Percentiles rank a stretch among this genome's conserved stretches.
phyloP scores from a whole-genome alignment of 2,329 filamentous ascomycete species.

The Nothopassalora personata region DNA sequence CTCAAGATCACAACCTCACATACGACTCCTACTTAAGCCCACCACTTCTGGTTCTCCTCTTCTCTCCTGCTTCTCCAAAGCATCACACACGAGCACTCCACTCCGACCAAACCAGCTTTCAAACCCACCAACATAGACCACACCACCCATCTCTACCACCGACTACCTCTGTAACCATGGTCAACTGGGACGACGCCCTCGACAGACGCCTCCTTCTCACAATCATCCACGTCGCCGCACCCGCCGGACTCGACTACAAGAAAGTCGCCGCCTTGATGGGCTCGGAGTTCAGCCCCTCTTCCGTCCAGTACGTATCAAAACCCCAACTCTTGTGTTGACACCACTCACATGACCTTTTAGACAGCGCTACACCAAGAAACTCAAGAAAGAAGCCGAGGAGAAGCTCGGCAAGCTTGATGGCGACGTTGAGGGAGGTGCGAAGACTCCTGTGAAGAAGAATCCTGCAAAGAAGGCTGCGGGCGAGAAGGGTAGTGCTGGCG shows the following conservation, averaged over 20 bases:
- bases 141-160: neutral
- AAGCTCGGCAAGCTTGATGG: neutral
- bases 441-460: neutral
- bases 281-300: neutral
- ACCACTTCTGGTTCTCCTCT: neutral
- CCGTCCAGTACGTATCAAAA: neutral
- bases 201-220: slow-evolving; percentile 9
- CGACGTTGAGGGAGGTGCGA: neutral
- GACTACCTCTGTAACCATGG: neutral
- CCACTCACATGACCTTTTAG: neutral
- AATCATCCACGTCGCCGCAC: slow-evolving; percentile 3
- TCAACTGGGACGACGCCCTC: slow-evolving; percentile 7
- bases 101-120: neutral
- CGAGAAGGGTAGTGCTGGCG: neutral
- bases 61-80: neutral
- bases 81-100: neutral
- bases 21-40: neutral
- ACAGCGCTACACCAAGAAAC: slow-evolving; percentile 4
- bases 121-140: neutral
- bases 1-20: neutral
- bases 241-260: neutral
- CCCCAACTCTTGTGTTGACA: neutral
- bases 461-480: slow-evolving; percentile 3
- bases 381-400: slow-evolving; percentile 6
- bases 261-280: slow-evolving; percentile 5